Evolutionary conservation across 768 basidiomycete genomes (phyloP), one percentile per base, ranked within the genome.

Genomic region (Psilocybe subaeruginosa): DNA sequence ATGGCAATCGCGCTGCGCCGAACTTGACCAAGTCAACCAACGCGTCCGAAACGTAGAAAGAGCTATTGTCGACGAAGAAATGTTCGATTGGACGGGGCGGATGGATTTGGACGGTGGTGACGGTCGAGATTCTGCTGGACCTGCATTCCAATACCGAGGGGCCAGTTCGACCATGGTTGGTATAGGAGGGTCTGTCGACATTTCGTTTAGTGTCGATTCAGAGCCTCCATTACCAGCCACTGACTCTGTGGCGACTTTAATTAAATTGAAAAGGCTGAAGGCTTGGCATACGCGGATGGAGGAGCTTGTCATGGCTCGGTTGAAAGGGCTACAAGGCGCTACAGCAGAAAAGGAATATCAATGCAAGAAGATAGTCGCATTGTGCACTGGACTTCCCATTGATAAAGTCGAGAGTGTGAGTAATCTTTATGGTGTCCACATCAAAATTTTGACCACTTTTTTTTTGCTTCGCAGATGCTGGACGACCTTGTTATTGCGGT

Each of bases 381-480:
- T 95, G 45, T 96, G 93, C 72, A 92, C 93, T 3, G 91, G 92
- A 19, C 88, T 95, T 50, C 86, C 91, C 2, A 81, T 92, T 48
- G 94, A 97, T 68, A 88, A 90, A 73, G 91, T 99, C 54, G 97
- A 97, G 73, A 88, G 88, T 70, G 95, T 96, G 72, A 81, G 90
- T 83, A 3, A 19, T 11, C 2, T 45, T 31, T 19, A 30, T 63
- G 58, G 3, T 30, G 16, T 43, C 58, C 48, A 58, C 39, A n/a
- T 43, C 8, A 14, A 3, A 27, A 37, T 56, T 23, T 23, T 23
- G 23, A 23, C 23, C 23, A 23, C 23, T 23, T 23, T 23, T 23
- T 23, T 23, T 37, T 65, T 56, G 56, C 61, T 58, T 66, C 2
- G 53, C 68, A 93, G 89, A 90, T 93, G 87, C 79, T 97, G 57